Evolutionary conservation across 257 asterid species (phyloP).

Genomic region (Gardenia jasminoides): DNA sequence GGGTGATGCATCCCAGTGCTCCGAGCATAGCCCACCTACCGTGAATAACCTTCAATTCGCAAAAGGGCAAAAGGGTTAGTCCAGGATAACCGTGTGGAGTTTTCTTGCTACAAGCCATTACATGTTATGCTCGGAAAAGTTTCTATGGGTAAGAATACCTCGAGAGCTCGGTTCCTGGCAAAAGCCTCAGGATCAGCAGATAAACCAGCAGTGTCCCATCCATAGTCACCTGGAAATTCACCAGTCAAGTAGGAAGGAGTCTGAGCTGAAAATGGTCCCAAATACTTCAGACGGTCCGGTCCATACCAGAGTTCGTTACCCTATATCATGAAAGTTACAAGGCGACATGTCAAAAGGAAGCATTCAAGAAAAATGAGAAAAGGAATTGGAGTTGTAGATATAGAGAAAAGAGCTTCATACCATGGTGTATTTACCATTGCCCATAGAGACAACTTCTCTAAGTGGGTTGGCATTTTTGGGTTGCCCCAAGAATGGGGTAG

Average conservation of each 20-base stretch:
- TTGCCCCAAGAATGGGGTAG: constrained; percentile 78
- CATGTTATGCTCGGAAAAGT: neutral
- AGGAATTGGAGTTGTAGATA: neutral
- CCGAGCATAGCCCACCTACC: constrained; percentile 84
- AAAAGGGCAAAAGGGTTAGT: neutral
- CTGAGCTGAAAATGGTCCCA: constrained; percentile 91
- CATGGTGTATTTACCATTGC: constrained; percentile 60
- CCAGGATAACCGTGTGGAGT: neutral
- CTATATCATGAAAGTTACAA: constrained; percentile 36
- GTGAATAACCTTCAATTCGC: constrained; percentile 55
- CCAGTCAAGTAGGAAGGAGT: constrained; percentile 82
- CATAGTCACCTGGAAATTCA: constrained; percentile 87
- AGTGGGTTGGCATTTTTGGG: constrained; percentile 58
- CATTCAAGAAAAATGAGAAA: neutral
- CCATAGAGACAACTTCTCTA: constrained; percentile 59
- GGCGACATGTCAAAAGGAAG: neutral
- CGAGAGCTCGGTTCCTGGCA: constrained; percentile 78
- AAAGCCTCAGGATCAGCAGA: constrained; percentile 91
- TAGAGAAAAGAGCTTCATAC: constrained; percentile 18
- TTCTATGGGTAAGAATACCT: constrained; percentile 33
- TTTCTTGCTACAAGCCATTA: too few species aligned
- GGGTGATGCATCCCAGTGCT: constrained; percentile 76
- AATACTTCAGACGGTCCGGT: constrained; percentile 76
- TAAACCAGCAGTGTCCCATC: constrained; percentile 89
- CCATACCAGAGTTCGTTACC: constrained; percentile 78